A percentile compares a stretch with the other conserved stretches of the same genome.
phyloP scores from a whole-genome alignment of 75 land plant genomes.

The Gnetum montanum region DNA sequence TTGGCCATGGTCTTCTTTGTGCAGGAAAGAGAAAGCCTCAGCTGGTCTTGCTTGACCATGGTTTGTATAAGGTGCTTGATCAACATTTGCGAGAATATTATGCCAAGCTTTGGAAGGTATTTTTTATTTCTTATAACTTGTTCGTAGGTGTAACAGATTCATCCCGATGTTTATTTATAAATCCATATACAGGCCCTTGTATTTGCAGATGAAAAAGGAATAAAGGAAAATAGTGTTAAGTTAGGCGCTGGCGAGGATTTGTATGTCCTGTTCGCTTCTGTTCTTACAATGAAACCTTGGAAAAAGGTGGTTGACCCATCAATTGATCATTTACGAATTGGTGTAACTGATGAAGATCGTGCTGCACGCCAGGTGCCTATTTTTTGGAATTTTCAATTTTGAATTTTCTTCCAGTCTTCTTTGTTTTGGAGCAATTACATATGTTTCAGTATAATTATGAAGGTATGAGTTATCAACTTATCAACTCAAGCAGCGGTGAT shows the following conservation, averaged over 20 bases:
- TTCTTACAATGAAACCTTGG: constrained; percentile 99
- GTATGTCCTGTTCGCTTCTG: constrained; percentile 85
- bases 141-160: neutral
- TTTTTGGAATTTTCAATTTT: neutral
- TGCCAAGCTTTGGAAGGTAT: constrained; percentile 95
- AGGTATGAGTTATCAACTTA: too few relatives aligned
- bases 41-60: constrained; percentile 90
- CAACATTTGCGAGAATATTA: constrained; percentile 53
- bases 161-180: neutral
- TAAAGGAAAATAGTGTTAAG: constrained; percentile 78
- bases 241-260: constrained; percentile 98
- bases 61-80: constrained; percentile 87
- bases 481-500: too few relatives aligned
- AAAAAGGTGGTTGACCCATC: constrained; percentile 63
- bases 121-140: neutral
- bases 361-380: constrained; percentile 80
- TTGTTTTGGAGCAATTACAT: too few relatives aligned
- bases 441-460: too few relatives aligned
- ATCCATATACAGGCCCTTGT: constrained; percentile 50
- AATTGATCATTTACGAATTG: constrained; percentile 70
- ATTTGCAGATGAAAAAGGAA: constrained; percentile 83
- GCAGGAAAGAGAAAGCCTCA: constrained; percentile 74
- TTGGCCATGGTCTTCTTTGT: neutral
- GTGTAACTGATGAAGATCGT: constrained; percentile 48
- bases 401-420: too few relatives aligned